These are phyloP conservation scores for Boehmeria nivea DNA, from an alignment of 306 rosid genomes.

Conservation along the genomic window DNA sequence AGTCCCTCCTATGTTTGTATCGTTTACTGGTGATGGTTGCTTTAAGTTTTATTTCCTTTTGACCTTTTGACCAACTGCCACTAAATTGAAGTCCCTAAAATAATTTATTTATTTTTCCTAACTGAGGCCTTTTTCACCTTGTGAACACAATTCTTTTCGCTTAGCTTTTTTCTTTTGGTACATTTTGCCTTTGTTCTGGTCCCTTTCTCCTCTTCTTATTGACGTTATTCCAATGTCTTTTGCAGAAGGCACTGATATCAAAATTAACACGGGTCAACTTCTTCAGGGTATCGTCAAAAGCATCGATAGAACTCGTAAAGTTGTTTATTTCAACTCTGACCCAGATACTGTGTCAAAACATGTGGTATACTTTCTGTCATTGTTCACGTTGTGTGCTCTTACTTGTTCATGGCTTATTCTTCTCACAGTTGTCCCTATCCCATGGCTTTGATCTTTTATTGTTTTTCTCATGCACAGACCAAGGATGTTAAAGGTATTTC, in stretches of 20 bases:
- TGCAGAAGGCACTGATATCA: conserved; percentile 37
- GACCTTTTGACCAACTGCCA: too few relatives aligned
- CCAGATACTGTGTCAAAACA: conserved; percentile 59
- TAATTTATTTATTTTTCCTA: too few relatives aligned
- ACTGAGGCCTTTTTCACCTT: too few relatives aligned
- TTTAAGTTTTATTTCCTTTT: too few relatives aligned
- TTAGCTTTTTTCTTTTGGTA: too few relatives aligned
- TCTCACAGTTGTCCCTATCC: conserved; percentile 12
- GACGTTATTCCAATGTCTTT: conserved; percentile 4
- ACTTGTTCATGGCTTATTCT: not conserved
- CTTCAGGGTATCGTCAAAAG: conserved; percentile 72
- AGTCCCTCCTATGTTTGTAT: too few relatives aligned
- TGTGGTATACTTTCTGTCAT: conserved; percentile 51
- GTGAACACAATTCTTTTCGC: too few relatives aligned
- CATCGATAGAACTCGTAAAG: conserved; percentile 69
- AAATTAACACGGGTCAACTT: conserved; percentile 59
- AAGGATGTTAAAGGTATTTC: conserved; percentile 88
- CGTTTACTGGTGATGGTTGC: too few relatives aligned
- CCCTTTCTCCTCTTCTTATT: too few relatives aligned
- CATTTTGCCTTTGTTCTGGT: too few relatives aligned
- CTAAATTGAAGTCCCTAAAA: too few relatives aligned
- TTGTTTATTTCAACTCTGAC: conserved; percentile 67
- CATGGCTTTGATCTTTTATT: conserved; percentile 18
- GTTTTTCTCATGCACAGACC: conserved; percentile 44
- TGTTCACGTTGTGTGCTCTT: conserved; percentile 1